Base-by-base conservation (phyloP, 768 basidiomycete species). In the Tricholomella constricta region DNA sequence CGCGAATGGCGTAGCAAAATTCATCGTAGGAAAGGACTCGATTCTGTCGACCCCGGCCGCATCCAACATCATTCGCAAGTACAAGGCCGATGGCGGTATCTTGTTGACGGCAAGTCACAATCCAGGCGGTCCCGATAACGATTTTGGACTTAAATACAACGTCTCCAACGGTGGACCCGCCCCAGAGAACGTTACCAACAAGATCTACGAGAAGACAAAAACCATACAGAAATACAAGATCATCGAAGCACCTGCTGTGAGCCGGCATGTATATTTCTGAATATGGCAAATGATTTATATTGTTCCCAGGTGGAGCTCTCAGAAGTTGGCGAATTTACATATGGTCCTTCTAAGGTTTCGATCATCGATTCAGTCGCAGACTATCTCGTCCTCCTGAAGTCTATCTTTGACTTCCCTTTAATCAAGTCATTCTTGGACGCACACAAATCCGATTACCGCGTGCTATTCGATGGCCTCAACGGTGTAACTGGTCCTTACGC, bases 121-220 rank as follows among this genome's bases (percentile, higher is more conserved):
- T 72, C 95, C 97, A 15, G 97, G 97, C 49, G 97, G 97, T 20
- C 97, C 97, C n/a, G 82, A 93, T 66, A 89, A 91, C 63, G 97
- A 99, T 72, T 99, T 98, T 69, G 97, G 97, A 43, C 98, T 99
- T 83, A 98, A 99, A 74, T 99, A 97, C 79, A 99, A 99, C 72
- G 89, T 94, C 43, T 87, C 88, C 34, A 99, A 99, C 62, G 97
- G 97, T 55, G 97, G 97, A 3, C 96, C 97, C 17, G 97, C 97
- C 19, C 94, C 97, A 0, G 97, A 99, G 74, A 85, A 78, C 65
- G 87, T 99, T 53, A 99, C 97, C n/a, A 80, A 99, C 75, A 88
- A 86, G 74, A 98, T 99, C 58, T 96, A 81, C 69, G 93, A 91
- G 66, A 86, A 84, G 72, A 94, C 93, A 49, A 96, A 92, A 81